Base-by-base conservation (phyloP, 441 rosid genomes). In the Aleurites moluccanus region DNA sequence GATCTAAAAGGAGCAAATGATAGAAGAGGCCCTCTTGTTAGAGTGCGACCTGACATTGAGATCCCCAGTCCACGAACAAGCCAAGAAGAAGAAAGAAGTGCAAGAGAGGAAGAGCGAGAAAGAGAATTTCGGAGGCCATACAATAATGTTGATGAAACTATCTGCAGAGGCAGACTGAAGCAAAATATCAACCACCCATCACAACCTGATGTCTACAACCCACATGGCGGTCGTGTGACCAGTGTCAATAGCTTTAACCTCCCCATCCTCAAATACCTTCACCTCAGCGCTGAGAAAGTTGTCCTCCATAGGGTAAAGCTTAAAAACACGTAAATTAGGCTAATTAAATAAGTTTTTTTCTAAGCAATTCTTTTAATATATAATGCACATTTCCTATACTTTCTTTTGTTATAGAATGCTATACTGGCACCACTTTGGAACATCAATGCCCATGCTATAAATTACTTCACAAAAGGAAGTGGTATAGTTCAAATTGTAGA, bases 61-160 rank as follows among this genome's bases (percentile, higher is more conserved):
- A 80, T 87, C 2, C 53, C 81, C 44, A 72, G 77, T 61, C 96
- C 94, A 47, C 77, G 77, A 5, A 72, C 73, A 75, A 76, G 72
- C 64, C 80, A 74, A 60, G 82, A 82, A 38, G 84, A 80, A 73
- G 83, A 77, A 44, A 85, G 73, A 56, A 30, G 64, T 14, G 70
- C 64, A 53, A 50, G 25, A n/a, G 83, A 78, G 16, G 83, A 77
- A 33, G 80, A 73, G 42, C 50, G 59, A 42, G 55, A 71, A 27
- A 3, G 25, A 0, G 70, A 63, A 73, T 13, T 70, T 13, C 50
- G 38, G 50, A 56, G 50, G 20, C n/a, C 62, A 16, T 3, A 1
- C 28, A 90, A 90, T 69, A 96, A 94, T 28, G n/a, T 88, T 18
- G 93, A 91, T 74, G 94, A 92, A 86, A 86, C 92, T 33, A 28